phyloP scores from a whole-genome alignment of 768 basidiomycete genomes.

The Suillus hirtellus region DNA sequence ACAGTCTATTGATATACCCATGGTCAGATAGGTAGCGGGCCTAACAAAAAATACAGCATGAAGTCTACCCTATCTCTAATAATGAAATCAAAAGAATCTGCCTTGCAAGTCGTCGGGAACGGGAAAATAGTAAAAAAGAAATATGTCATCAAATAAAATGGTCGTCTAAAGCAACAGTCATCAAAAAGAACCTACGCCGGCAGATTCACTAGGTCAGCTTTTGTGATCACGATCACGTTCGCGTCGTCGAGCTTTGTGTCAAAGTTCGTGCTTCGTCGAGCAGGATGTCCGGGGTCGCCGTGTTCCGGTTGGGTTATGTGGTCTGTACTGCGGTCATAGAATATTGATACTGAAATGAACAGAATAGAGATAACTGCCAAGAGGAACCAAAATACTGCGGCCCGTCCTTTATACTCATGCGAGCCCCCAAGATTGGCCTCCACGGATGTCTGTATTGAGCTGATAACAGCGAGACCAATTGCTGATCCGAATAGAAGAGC shows the following conservation, averaged over 20 bases:
- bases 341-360: no score
- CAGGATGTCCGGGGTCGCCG: not conserved
- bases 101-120: not conserved
- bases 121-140: not conserved
- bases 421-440: slow-evolving; percentile 35
- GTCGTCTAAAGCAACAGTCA: not conserved
- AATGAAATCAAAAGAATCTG: not conserved
- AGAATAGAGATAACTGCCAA: no score
- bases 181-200: not conserved
- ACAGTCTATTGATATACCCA: no score
- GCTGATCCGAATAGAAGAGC: slow-evolving; percentile 24
- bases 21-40: no score
- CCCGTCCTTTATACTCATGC: slow-evolving; percentile 38
- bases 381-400: slow-evolving; percentile 40
- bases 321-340: slow-evolving; percentile 27
- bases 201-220: not conserved
- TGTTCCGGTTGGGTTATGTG: slow-evolving; percentile 3
- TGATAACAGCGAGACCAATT: slow-evolving; percentile 49
- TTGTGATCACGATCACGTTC: not conserved
- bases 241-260: not conserved
- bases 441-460: slow-evolving; percentile 48
- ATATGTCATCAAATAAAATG: not conserved
- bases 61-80: not conserved
- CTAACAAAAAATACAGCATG: not conserved
- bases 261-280: not conserved